A percentile compares a stretch with the other conserved stretches of the same genome.
Evolutionary conservation across 257 asterid species (phyloP).

Genomic region (Fraxinus cuspidata): DNA sequence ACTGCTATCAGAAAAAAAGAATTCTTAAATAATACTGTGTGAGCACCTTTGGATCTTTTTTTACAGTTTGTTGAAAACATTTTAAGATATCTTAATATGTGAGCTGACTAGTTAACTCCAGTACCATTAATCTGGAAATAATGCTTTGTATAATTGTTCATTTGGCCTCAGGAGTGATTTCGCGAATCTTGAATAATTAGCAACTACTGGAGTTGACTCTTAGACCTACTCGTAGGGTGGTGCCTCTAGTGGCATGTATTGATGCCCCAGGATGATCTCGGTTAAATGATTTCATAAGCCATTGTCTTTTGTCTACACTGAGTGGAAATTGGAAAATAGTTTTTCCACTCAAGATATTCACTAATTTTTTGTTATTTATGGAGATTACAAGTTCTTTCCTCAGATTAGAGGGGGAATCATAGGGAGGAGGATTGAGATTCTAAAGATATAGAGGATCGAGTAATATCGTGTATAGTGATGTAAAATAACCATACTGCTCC

Average conservation of each 20-base stretch:
- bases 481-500: not conserved
- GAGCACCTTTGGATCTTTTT: not conserved
- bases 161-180: not conserved
- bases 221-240: not conserved
- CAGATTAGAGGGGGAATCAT: not conserved
- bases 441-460: not conserved
- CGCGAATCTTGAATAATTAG: not conserved
- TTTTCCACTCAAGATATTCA: not conserved
- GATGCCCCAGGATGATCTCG: not conserved
- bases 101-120: conserved; percentile 2
- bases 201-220: not conserved
- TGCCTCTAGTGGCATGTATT: not conserved
- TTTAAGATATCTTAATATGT: conserved; percentile 2
- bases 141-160: not conserved
- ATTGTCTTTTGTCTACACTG: not conserved
- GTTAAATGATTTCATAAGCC: not conserved
- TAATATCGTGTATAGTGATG: not conserved
- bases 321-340: not conserved
- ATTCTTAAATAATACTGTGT: not conserved
- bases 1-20: not conserved
- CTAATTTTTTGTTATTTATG: not conserved
- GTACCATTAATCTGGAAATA: not conserved
- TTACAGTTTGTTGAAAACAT: conserved; percentile 7
- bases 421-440: not conserved
- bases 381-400: not conserved